Evolutionary conservation across 1,284 basidiomycete genomes (phyloP), one percentile per base, ranked within the genome.

Genomic region (Pterulicium gracile): DNA sequence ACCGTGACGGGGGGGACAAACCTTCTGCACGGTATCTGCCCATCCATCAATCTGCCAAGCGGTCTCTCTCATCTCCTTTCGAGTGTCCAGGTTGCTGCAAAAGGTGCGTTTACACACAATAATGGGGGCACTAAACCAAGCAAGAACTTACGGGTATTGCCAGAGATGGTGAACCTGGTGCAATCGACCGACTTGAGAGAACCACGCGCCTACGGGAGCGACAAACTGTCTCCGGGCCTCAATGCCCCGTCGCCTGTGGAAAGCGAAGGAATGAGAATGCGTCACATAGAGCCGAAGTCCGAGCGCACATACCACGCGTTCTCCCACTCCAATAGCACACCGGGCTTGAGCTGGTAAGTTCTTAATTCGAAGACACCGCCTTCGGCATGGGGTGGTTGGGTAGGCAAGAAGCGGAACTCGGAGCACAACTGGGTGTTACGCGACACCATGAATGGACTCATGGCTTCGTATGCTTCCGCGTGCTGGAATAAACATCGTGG

Each of bases 391-490:
- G 91, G 90, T 22, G 92, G 90, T 13, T 86, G 77, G 2, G 90
- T 90, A 1, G 91, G 89, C 61, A 92, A 81, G 68, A 96, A 94
- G 1, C 88, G 88, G 64, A 97, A 97, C 62, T 97, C 94, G 60
- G 92, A 89, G 54, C 82, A 81, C 45, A 95, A 72, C 56, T 94
- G 90, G 18, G 75, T 73, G 42, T 79, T 74, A 45, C 90, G 79
- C 3, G 78, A 81, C 17, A 66, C 71, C 42, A 95, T 61, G 60
- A 77, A 77, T 3, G 88, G 86, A 14, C 88, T 69, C 65, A 95
- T 79, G 17, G 72, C 73, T 54, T 77, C 65, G 59, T 79, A 81
- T 42, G 75, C 69, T 46, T 75, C 65, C 44, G 67, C 58, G 51
- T 89, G 82, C 81, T 88, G 52, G 40, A 43, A 41, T 42, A 24